A percentile compares a stretch with the other conserved stretches of the same genome.
Evolutionary conservation across 176 grass and related monocot species (phyloP).

Genomic region (Rhipidocladum racemiflorum): DNA sequence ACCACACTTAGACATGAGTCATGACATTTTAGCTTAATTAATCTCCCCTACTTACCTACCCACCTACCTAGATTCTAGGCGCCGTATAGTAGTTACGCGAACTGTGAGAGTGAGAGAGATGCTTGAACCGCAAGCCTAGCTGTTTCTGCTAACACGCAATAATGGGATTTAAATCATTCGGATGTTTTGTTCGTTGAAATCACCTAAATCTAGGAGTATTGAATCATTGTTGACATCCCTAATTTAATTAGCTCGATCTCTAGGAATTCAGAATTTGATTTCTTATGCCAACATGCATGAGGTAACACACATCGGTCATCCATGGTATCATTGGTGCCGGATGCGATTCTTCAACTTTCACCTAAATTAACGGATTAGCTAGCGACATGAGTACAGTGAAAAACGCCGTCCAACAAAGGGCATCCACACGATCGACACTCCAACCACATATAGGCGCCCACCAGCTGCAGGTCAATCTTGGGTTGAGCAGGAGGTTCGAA

Average conservation of each 20-base stretch:
- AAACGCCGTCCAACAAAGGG: background rate
- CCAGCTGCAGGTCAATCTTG: background rate
- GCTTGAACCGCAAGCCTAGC: background rate
- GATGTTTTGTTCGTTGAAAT: too few relatives aligned
- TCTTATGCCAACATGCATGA: background rate
- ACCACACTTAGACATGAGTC: background rate
- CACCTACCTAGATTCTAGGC: background rate
- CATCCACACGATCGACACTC: background rate
- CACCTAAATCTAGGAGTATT: too few relatives aligned
- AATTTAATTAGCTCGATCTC: background rate
- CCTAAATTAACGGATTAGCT: background rate
- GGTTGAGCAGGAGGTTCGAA: too few relatives aligned
- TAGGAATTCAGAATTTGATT: background rate
- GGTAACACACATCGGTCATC: background rate
- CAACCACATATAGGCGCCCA: background rate
- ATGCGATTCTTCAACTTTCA: background rate
- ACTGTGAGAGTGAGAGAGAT: background rate
- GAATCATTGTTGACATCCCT: too few relatives aligned
- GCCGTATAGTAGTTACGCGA: background rate
- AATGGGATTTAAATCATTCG: too few relatives aligned
- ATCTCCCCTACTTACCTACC: background rate
- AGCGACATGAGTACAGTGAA: background rate
- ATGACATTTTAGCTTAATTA: background rate
- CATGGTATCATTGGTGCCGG: background rate
- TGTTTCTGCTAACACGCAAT: background rate